phyloP scores from a whole-genome alignment of 768 basidiomycete species.

The Lactarius akahatsu region DNA sequence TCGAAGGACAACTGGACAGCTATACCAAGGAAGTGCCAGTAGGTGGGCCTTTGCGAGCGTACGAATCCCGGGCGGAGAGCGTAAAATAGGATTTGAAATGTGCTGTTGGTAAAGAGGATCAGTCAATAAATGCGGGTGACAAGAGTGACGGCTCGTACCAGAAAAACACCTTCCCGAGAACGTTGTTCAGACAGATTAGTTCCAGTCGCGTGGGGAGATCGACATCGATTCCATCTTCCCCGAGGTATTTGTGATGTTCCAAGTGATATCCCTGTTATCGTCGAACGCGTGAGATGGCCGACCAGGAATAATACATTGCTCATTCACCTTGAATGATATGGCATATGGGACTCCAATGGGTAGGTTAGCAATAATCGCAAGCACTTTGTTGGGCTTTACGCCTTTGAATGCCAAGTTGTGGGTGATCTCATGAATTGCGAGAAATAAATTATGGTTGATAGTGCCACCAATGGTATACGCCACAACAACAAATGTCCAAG shows the following conservation, averaged over 20 bases:
- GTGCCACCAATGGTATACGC: slow-evolving; percentile 93
- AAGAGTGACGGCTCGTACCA: slow-evolving; percentile 50
- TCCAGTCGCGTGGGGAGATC: slow-evolving; percentile 90
- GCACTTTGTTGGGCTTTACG: slow-evolving; percentile 76
- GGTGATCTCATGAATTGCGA: slow-evolving; percentile 98
- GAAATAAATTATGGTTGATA: slow-evolving; percentile 95
- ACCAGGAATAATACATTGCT: background rate
- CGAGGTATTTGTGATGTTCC: slow-evolving; percentile 94
- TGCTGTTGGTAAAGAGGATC: slow-evolving; percentile 47
- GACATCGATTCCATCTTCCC: slow-evolving; percentile 95
- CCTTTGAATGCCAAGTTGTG: slow-evolving; percentile 93
- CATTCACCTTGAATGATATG: slow-evolving; percentile 85
- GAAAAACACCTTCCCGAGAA: slow-evolving; percentile 97
- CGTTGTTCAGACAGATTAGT: slow-evolving; percentile 85
- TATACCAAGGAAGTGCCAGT: slow-evolving; percentile 85
- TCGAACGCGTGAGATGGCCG: slow-evolving; percentile 5
- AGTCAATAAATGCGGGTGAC: background rate
- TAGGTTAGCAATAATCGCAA: slow-evolving; percentile 90
- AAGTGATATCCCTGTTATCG: slow-evolving; percentile 76
- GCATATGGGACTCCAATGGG: slow-evolving; percentile 95
- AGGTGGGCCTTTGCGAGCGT: slow-evolving; percentile 73
- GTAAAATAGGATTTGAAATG: slow-evolving; percentile 98
- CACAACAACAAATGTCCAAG: slow-evolving; percentile 65
- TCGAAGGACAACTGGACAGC: slow-evolving; percentile 69
- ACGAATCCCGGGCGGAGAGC: slow-evolving; percentile 94